Conservation (phyloP, 306 rosid genomes). For the Inga leiocalycina region DNA sequence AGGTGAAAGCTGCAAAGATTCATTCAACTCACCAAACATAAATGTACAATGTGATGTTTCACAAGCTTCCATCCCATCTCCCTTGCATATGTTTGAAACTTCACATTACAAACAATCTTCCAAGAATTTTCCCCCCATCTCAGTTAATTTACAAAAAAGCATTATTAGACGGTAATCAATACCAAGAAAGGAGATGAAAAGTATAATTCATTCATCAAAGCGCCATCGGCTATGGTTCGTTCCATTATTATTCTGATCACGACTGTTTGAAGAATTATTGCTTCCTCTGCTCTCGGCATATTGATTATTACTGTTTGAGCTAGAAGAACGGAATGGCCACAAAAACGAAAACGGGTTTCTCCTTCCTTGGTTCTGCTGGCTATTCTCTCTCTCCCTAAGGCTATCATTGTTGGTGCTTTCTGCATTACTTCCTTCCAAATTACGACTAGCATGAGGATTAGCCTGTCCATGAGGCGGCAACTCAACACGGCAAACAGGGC, state of each 20-base stretch:
- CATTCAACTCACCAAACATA: neutral
- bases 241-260: conserved; percentile 36
- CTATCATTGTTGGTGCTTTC: neutral
- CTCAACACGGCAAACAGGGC: conserved; percentile 78
- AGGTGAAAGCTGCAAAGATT: neutral
- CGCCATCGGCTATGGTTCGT: conserved; percentile 35
- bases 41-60: neutral
- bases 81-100: neutral
- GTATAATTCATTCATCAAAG: conserved; percentile 25
- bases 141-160: conserved; percentile 8
- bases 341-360: conserved; percentile 35
- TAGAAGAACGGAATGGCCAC: conserved; percentile 52
- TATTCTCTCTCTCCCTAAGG: conserved; percentile 26
- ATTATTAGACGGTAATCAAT: neutral
- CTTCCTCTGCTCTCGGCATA: conserved; percentile 33
- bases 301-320: conserved; percentile 26
- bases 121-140: neutral
- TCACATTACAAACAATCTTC: neutral
- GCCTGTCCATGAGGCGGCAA: conserved; percentile 49
- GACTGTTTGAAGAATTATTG: conserved; percentile 28
- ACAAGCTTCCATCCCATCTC: neutral
- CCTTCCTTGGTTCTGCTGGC: conserved; percentile 41
- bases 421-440: conserved; percentile 34
- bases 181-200: conserved; percentile 2
- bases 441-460: conserved; percentile 23